Conservation (phyloP, 441 rosid species). For the Omphalea diandra region DNA sequence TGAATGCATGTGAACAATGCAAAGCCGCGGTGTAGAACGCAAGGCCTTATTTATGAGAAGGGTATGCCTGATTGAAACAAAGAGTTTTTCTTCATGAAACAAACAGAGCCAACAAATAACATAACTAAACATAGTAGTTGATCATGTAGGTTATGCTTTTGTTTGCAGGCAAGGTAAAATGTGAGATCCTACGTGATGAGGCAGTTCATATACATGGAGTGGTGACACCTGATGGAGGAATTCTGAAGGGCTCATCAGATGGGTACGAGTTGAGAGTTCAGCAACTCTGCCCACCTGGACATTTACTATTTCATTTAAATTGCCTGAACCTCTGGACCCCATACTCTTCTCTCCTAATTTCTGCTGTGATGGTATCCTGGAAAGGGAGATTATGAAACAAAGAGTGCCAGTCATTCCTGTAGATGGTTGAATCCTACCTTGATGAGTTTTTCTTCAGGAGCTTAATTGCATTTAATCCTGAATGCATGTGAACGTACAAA, state of each 20-base stretch:
- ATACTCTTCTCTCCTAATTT: constrained; percentile 48
- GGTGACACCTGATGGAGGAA: constrained; percentile 32
- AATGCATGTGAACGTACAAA: neutral
- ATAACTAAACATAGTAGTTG: constrained; percentile 8
- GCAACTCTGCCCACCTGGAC: constrained; percentile 62
- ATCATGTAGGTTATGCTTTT: constrained; percentile 14
- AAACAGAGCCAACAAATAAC: neutral
- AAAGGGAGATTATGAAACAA: constrained; percentile 57
- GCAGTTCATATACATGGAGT: constrained; percentile 58
- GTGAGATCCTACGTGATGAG: constrained; percentile 54
- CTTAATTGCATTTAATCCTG: neutral
- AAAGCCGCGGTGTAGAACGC: neutral
- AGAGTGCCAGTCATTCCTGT: constrained; percentile 22
- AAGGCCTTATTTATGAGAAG: neutral
- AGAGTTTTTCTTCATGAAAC: too few species aligned
- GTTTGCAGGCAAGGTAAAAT: constrained; percentile 51
- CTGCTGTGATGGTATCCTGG: constrained; percentile 69
- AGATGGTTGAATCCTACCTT: constrained; percentile 18
- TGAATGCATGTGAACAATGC: neutral
- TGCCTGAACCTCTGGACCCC: constrained; percentile 91
- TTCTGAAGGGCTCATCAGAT: constrained; percentile 32
- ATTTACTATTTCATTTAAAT: constrained; percentile 55
- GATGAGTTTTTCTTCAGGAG: neutral
- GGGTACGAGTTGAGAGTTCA: constrained; percentile 51
- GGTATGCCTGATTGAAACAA: too few species aligned